Evolutionary conservation across 2,329 filamentous ascomycete genomes (phyloP).

Genomic region (Sporothrix sp.): DNA sequence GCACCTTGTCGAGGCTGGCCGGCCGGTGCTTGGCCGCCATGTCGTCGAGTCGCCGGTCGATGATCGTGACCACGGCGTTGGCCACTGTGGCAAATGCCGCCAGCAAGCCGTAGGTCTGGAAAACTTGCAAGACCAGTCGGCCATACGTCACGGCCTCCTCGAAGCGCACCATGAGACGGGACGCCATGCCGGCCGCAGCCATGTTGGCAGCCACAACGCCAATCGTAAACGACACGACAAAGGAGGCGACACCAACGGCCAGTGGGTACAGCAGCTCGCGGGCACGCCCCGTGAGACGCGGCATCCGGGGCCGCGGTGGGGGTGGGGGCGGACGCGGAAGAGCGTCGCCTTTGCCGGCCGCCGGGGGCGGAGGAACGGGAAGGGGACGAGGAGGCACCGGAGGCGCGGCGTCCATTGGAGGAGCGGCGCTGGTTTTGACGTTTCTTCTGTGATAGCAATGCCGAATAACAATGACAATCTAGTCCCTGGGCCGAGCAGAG

Average conservation of each 20-base stretch:
- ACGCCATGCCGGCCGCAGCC: background rate
- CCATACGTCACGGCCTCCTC: background rate
- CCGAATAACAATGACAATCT: too few relatives aligned
- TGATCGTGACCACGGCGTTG: background rate
- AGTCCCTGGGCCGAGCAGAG: too few relatives aligned
- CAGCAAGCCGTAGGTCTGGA: background rate
- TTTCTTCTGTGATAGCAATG: background rate
- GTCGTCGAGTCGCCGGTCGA: background rate
- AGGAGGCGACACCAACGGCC: conserved; percentile 1
- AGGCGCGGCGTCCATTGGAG: background rate
- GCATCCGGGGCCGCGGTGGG: background rate
- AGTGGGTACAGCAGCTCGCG: background rate
- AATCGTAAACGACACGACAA: background rate
- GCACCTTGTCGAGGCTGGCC: background rate
- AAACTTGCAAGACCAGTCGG: background rate
- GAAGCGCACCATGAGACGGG: background rate
- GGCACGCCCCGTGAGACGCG: background rate
- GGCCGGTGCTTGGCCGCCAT: background rate
- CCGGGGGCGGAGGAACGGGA: background rate
- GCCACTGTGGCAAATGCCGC: background rate
- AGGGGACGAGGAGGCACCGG: background rate
- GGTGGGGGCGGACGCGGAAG: background rate
- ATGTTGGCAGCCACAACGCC: background rate
- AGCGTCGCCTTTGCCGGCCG: background rate
- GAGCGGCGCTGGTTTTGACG: background rate